phyloP scores from a whole-genome alignment of 768 basidiomycete species.

The Holtermannia corniformis region DNA sequence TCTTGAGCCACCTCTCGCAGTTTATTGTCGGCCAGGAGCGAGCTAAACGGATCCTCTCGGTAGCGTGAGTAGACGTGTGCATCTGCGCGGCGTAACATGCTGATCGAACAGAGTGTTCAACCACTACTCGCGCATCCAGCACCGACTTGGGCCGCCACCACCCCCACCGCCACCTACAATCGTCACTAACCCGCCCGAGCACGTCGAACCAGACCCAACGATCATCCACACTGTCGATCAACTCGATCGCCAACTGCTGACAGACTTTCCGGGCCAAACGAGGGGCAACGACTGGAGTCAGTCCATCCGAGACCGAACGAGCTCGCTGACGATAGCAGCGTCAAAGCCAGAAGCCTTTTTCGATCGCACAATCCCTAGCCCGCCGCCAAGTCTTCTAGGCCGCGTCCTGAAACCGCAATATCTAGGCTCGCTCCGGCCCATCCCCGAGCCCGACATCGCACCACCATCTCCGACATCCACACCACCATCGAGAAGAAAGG shows the following conservation, averaged over 20 bases:
- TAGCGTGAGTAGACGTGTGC: slow-evolving; percentile 58
- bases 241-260: not conserved
- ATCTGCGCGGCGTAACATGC: not conserved
- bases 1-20: slow-evolving; percentile 74
- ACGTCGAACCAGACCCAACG: not conserved
- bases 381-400: not conserved
- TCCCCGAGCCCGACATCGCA: not conserved
- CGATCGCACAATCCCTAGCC: not conserved
- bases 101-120: slow-evolving; percentile 65
- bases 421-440: not conserved
- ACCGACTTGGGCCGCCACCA: slow-evolving; percentile 42
- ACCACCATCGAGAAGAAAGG: slow-evolving; percentile 2
- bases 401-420: not conserved
- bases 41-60: slow-evolving; percentile 87
- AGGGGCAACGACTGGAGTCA: not conserved
- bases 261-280: not conserved
- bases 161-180: slow-evolving; percentile 1
- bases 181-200: not conserved
- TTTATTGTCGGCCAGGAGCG: slow-evolving; percentile 84
- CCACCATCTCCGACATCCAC: not conserved
- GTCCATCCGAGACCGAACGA: not conserved
- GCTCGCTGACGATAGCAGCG: not conserved
- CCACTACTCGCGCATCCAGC: slow-evolving; percentile 69
- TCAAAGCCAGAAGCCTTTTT: not conserved
- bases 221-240: not conserved